Conservation (phyloP, 441 rosid species). For the Omphalea diandra region DNA sequence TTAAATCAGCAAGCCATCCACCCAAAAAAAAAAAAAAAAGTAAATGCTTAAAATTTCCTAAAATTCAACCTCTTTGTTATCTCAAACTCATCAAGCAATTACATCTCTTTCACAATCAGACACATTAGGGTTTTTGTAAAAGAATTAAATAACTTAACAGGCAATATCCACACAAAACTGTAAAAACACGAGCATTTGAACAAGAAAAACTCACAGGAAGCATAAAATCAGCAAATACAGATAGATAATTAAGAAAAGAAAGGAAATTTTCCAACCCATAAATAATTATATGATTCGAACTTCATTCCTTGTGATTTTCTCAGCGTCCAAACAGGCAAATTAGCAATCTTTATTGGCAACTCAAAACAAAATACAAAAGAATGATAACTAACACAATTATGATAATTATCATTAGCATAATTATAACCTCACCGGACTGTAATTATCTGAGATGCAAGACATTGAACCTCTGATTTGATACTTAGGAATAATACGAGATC, state of each 20-base stretch:
- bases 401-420: too few species aligned
- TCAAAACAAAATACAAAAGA: neutral
- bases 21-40: too few species aligned
- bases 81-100: neutral
- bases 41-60: neutral
- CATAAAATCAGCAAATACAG: neutral
- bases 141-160: neutral
- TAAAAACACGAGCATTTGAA: neutral
- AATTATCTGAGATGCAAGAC: too few species aligned
- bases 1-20: neutral
- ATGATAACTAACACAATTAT: neutral
- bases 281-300: neutral
- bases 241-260: neutral
- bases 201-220: neutral
- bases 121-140: neutral
- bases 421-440: too few species aligned
- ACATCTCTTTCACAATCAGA: neutral
- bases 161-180: neutral
- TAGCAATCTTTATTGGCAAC: neutral
- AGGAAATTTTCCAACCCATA: neutral
- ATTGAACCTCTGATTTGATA: too few species aligned
- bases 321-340: neutral
- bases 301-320: neutral
- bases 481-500: too few species aligned
- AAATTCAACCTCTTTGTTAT: neutral